Evolutionary conservation across 306 rosid species (phyloP).

Genomic region (Cucurbita moschata): DNA sequence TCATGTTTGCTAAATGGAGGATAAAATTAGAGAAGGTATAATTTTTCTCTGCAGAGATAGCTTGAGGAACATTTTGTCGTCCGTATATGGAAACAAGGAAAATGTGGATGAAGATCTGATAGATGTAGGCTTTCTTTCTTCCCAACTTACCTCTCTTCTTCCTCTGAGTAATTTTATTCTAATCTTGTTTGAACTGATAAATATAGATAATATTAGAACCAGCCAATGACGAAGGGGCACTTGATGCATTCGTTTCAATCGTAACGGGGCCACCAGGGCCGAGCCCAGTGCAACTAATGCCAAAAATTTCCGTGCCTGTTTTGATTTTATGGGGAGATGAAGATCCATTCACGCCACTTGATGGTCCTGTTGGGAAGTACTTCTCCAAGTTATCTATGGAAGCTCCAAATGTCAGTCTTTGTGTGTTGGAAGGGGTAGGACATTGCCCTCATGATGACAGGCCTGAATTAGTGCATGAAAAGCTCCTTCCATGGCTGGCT

Average conservation of each 20-base stretch:
- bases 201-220: constrained; percentile 70
- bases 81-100: constrained; percentile 70
- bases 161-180: not conserved
- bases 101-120: constrained; percentile 76
- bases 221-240: constrained; percentile 56
- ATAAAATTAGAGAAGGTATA: not conserved
- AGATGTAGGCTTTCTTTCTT: constrained; percentile 29
- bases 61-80: constrained; percentile 43
- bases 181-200: not conserved
- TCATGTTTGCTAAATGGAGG: not conserved
- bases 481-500: constrained; percentile 76
- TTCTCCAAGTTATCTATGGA: constrained; percentile 45
- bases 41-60: constrained; percentile 44
- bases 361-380: constrained; percentile 88
- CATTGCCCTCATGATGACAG: constrained; percentile 93
- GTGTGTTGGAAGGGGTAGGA: constrained; percentile 65
- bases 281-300: constrained; percentile 57
- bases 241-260: constrained; percentile 73
- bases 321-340: constrained; percentile 77
- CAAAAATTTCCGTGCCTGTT: constrained; percentile 50
- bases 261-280: constrained; percentile 95
- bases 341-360: constrained; percentile 87
- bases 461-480: constrained; percentile 68
- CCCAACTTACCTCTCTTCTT: not conserved
- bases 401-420: constrained; percentile 39